phyloP scores from a whole-genome alignment of 805 yeast genomes.

The Teunomyces atbi region DNA sequence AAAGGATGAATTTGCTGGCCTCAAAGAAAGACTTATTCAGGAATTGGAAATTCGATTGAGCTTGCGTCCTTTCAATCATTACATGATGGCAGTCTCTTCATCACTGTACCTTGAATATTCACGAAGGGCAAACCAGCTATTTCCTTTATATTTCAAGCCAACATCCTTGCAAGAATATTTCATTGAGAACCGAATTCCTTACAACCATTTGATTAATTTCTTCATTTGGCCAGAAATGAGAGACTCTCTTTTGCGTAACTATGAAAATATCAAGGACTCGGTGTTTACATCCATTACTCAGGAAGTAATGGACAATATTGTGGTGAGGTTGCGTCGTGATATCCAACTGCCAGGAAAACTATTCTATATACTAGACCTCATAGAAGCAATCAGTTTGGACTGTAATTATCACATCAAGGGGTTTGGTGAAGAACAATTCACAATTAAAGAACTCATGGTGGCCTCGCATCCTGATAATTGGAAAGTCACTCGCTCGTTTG shows the following conservation, averaged over 20 bases:
- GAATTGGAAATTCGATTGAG: conserved; percentile 4
- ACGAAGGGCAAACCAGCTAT: not conserved
- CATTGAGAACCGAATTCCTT: conserved; percentile 1
- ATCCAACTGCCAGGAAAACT: not conserved
- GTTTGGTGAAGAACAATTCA: not conserved
- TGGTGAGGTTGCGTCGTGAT: not conserved
- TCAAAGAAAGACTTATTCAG: not conserved
- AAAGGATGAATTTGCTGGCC: not conserved
- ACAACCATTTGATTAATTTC: conserved; percentile 5
- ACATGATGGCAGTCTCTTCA: not conserved
- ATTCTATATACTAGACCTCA: conserved; percentile 2
- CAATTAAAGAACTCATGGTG: not conserved
- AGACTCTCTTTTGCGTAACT: not conserved
- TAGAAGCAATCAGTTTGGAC: conserved; percentile 2
- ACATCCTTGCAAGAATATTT: conserved; percentile 4
- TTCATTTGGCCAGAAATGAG: conserved; percentile 6
- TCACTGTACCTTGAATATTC: not conserved
- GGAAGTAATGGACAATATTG: conserved; percentile 5
- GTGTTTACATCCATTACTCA: not conserved
- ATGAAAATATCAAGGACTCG: not conserved
- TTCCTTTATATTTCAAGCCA: conserved; percentile 4
- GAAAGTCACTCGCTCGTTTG: not conserved
- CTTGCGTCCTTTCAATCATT: not conserved
- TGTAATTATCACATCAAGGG: not conserved
- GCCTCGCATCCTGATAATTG: conserved; percentile 1